Evolutionary conservation across 2,329 filamentous ascomycete genomes (phyloP), one percentile per base, ranked within the genome.

Genomic region (Aspergillus sp.): DNA sequence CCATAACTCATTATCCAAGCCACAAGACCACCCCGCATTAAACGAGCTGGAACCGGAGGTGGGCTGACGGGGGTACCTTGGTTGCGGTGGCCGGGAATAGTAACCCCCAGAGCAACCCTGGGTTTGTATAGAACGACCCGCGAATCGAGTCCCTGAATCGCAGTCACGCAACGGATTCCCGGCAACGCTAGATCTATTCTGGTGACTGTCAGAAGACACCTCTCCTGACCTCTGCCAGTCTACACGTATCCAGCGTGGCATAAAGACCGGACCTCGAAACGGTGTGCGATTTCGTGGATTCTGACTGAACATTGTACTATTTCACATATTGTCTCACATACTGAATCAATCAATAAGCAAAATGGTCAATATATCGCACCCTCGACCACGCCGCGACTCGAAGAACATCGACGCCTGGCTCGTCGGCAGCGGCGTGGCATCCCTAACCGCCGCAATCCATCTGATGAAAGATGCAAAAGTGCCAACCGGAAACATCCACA

Each of bases 351-450:
- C 21, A 21, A 21, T 27, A 15, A 37, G 5, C 33, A 37, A 14
- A 14, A 37, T 37, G 35, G 35, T 37, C 6, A 14, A 37, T n/a
- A 14, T 15, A 37, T 37, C 35, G 12, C 35, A 37, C 5, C 12
- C 35, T 1, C 9, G 27, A 31, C 35, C 35, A 1, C 35, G 35
- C 40, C 52, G 62, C 14, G 63, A 64, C 31, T 58, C 63, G 15
- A 39, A 53, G 3, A 48, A 61, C 44, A 52, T 57, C 24, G 59
- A 68, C 19, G 73, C 70, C 17, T 75, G 69, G 68, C 66, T 77
- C 12, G 63, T 77, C n/a, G 74, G 73, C 35, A 66, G 70, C 15
- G 74, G 73, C 24, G 69, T 76, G 23, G 70, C 73, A 4, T 72
- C 71, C 2, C 64, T 76, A 19, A 67, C 75, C 12, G 68, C 74